Evolutionary conservation across 257 asterid species (phyloP), one percentile per base, ranked within the genome.

Genomic region (Solanum ahanhuiri): DNA sequence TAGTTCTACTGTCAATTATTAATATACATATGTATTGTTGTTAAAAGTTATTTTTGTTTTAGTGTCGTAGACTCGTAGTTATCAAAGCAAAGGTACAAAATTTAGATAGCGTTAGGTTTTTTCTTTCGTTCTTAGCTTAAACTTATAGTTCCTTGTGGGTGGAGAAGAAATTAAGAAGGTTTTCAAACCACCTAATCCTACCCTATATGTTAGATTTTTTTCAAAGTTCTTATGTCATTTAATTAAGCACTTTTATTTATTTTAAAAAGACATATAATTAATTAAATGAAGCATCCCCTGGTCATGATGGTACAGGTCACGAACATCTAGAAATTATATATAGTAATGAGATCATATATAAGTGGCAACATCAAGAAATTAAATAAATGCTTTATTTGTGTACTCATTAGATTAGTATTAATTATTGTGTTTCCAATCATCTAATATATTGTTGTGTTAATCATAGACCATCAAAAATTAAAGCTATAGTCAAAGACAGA

Each of bases 191-290:
- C 87, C 88, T 88, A 86, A 86, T 71, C 88, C 79, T 86, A 81
- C 31, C 83, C 88, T 64, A 57, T 87, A 83, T 76, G 9, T 25
- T 23, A n/a, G 58, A 77, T 87, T 73, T 87, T 70, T 86, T 76
- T 77, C 31, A 89, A 63, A 88, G 66, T 86, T 87, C 90, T 87
- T 89, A 75, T 83, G 89, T 87, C 89, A 86, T 83, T 43, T 57
- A 23, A 54, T 69, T 57, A 23, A 54, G 7, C 57, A n/a, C 10
- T 54, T 12, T 58, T 82, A n/a, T 82, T 54, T 10, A n/a, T 30
- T 23, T 28, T 22, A 3, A 58, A 83, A 33, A 22, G 5, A n/a
- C n/a, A n/a, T 17, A 57, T 63, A 34, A 83, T 33, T 63, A 34
- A 83, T 33, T 83, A 58, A 83, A 58, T 83, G 54, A 22, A 12